These are phyloP conservation scores for Fusarium chaquense DNA, from an alignment of 2,329 filamentous ascomycete genomes.

Conservation along the genomic window DNA sequence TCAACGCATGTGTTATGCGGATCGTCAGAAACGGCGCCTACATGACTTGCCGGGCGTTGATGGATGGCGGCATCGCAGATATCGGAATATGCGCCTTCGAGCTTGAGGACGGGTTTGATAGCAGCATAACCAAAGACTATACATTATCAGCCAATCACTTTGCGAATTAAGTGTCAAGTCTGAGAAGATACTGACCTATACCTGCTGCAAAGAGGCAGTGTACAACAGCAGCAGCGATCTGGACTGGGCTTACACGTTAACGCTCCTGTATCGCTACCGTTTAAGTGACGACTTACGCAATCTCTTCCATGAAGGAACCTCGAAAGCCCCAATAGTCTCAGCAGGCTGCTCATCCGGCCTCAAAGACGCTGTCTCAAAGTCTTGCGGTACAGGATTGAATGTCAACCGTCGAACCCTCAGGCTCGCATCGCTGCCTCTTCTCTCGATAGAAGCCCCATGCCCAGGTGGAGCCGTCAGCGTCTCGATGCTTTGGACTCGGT, in stretches of 20 bases:
- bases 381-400: slow-evolving; percentile 67
- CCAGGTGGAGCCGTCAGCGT: slow-evolving; percentile 54
- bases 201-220: slow-evolving; percentile 80
- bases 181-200: slow-evolving; percentile 52
- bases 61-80: slow-evolving; percentile 60
- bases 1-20: slow-evolving; percentile 57
- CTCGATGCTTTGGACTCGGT: slow-evolving; percentile 66
- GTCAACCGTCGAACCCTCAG: slow-evolving; percentile 62
- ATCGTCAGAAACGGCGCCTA: slow-evolving; percentile 36
- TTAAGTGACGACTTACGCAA: slow-evolving; percentile 55
- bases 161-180: background rate
- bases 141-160: background rate
- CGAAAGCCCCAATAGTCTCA: slow-evolving; percentile 65
- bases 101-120: slow-evolving; percentile 82
- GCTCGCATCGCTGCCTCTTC: slow-evolving; percentile 60
- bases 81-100: slow-evolving; percentile 77
- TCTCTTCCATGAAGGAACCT: slow-evolving; percentile 67
- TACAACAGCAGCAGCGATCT: slow-evolving; percentile 48
- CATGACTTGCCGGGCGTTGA: slow-evolving; percentile 4
- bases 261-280: background rate
- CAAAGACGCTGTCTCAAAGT: slow-evolving; percentile 60
- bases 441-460: slow-evolving; percentile 46
- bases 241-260: slow-evolving; percentile 41
- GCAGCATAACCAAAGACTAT: slow-evolving; percentile 85
- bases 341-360: slow-evolving; percentile 54